phyloP scores from a whole-genome alignment of 2,329 filamentous ascomycete genomes.

The Nemania diffusa region DNA sequence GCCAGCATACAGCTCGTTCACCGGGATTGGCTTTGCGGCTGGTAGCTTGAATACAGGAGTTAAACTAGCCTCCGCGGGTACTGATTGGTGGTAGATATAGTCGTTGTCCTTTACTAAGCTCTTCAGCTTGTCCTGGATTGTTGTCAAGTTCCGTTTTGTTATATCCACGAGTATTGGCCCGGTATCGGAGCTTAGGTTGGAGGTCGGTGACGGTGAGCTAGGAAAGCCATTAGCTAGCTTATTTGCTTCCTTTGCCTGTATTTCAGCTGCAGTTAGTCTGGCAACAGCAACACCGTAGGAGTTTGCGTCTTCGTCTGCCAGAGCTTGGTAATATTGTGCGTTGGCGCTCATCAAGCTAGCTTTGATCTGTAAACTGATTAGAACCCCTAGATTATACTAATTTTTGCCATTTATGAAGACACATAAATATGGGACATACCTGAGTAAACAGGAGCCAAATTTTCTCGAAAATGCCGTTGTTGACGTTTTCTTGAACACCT shows the following conservation, averaged over 20 bases:
- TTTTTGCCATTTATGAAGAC: neutral
- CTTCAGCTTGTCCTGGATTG: conserved; percentile 81
- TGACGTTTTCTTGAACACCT: conserved; percentile 91
- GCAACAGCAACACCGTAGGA: conserved; percentile 87
- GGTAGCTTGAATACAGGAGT: conserved; percentile 88
- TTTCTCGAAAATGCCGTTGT: conserved; percentile 91
- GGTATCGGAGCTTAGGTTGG: conserved; percentile 85
- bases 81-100: conserved; percentile 95
- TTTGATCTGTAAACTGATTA: conserved; percentile 68
- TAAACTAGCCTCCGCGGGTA: conserved; percentile 86
- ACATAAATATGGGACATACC: conserved; percentile 58
- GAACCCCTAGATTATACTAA: conserved; percentile 4
- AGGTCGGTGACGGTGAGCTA: conserved; percentile 77
- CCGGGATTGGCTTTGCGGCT: conserved; percentile 95
- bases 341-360: conserved; percentile 83
- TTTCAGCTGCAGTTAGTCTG: conserved; percentile 83
- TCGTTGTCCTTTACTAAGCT: conserved; percentile 92
- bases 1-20: conserved; percentile 94
- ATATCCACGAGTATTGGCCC: conserved; percentile 79
- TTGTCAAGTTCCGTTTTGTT: conserved; percentile 82
- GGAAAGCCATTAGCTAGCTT: conserved; percentile 83
- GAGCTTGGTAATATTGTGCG: conserved; percentile 92
- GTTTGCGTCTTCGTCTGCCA: conserved; percentile 89
- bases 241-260: conserved; percentile 79
- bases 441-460: conserved; percentile 88